These are phyloP conservation scores for Tricholoma saponaceum DNA, from an alignment of 768 basidiomycete genomes.

Conservation along the genomic window DNA sequence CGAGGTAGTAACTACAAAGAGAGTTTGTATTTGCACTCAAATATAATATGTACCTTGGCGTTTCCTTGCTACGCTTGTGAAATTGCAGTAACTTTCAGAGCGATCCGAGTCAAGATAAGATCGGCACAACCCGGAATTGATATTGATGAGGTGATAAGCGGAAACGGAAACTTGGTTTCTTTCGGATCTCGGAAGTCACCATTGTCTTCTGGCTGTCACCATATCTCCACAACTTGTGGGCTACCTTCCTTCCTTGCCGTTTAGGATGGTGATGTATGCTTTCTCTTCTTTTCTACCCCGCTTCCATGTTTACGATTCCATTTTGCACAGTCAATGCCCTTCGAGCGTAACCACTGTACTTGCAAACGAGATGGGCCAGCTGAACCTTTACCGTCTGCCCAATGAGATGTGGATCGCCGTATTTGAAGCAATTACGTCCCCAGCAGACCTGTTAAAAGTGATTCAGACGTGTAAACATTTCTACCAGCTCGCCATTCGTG, in stretches of 20 bases:
- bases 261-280: not conserved
- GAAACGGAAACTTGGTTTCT: too few relatives aligned
- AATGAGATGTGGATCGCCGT: constrained; percentile 15
- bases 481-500: constrained; percentile 12
- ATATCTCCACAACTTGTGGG: not conserved
- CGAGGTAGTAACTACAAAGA: too few relatives aligned
- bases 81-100: not conserved
- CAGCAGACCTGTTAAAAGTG: constrained; percentile 13
- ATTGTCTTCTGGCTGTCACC: not conserved
- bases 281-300: too few relatives aligned
- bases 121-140: not conserved
- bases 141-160: not conserved
- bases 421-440: constrained; percentile 10
- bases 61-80: too few relatives aligned
- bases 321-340: not conserved
- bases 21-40: too few relatives aligned
- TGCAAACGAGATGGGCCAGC: not conserved
- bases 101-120: not conserved
- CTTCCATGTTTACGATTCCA: not conserved
- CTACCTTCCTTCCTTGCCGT: not conserved
- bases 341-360: not conserved
- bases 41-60: not conserved
- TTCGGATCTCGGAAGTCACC: too few relatives aligned
- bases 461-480: constrained; percentile 12
- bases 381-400: constrained; percentile 10